Conservation (phyloP, 495 filamentous ascomycete species). For the Hyaloscypha variabilis region DNA sequence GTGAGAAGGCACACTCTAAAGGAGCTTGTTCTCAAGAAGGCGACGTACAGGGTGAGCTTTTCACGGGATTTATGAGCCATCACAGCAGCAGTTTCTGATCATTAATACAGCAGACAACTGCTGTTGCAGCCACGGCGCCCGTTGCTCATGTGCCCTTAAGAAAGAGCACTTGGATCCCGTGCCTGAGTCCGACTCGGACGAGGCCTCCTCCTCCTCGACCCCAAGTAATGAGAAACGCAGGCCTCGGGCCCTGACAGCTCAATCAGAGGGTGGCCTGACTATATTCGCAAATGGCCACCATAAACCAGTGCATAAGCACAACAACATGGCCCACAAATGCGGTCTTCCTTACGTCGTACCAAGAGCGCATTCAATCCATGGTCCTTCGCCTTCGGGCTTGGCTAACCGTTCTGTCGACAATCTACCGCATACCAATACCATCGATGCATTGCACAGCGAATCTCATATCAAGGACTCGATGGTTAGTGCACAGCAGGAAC, state of each 20-base stretch:
- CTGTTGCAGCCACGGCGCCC: conserved; percentile 88
- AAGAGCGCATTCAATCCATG: conserved; percentile 71
- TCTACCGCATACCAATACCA: conserved; percentile 52
- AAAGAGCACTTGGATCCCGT: conserved; percentile 84
- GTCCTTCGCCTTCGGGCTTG: conserved; percentile 46
- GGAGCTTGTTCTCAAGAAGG: conserved; percentile 64
- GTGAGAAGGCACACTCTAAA: conserved; percentile 76
- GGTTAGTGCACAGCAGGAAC: conserved; percentile 49
- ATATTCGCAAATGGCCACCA: conserved; percentile 93
- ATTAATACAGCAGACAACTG: conserved; percentile 68
- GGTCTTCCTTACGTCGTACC: conserved; percentile 81
- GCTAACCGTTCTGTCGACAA: conserved; percentile 73
- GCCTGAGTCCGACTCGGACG: conserved; percentile 63
- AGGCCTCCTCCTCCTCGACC: conserved; percentile 44
- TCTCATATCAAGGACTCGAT: conserved; percentile 45
- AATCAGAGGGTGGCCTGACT: conserved; percentile 81
- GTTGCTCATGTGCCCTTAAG: conserved; percentile 91
- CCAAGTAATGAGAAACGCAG: conserved; percentile 55
- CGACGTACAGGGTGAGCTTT: conserved; percentile 64
- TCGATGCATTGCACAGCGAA: conserved; percentile 37
- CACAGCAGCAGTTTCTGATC: conserved; percentile 48
- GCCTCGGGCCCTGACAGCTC: conserved; percentile 76
- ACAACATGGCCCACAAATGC: conserved; percentile 81
- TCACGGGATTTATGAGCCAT: conserved; percentile 36
- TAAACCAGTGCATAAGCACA: conserved; percentile 87